Conservation (phyloP, 257 asterid species). For the Scutellaria barbata region DNA sequence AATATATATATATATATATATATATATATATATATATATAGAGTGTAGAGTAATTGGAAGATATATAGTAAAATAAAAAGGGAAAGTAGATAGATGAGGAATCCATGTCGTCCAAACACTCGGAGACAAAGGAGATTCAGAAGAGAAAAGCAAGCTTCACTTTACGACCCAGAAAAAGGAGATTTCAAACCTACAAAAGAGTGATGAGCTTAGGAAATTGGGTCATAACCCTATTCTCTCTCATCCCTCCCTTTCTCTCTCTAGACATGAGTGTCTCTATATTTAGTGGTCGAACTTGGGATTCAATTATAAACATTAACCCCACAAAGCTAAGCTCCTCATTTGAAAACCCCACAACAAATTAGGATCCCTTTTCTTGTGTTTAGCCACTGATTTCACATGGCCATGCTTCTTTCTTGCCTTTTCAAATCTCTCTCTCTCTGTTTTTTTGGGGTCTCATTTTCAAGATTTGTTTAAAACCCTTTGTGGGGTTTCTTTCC, state of each 20-base stretch:
- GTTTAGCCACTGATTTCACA: constrained; percentile 34
- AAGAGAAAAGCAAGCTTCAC: constrained; percentile 71
- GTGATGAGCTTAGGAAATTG: constrained; percentile 58
- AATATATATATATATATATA: no score
- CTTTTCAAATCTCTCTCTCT: constrained; percentile 24
- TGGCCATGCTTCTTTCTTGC: constrained; percentile 48
- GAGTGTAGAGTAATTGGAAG: no score
- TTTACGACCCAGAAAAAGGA: constrained; percentile 82
- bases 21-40: no score
- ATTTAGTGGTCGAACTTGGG: constrained; percentile 53
- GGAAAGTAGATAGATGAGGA: constrained; percentile 51
- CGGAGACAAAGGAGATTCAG: constrained; percentile 82
- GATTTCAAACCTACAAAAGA: constrained; percentile 57
- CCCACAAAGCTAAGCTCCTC: constrained; percentile 46
- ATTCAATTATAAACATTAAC: constrained; percentile 36
- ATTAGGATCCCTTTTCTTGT: constrained; percentile 37
- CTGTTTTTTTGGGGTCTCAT: background rate
- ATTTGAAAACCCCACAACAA: constrained; percentile 39
- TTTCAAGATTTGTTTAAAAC: constrained; percentile 21
- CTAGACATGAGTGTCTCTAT: constrained; percentile 45
- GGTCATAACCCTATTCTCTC: constrained; percentile 42
- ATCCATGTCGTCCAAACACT: constrained; percentile 96
- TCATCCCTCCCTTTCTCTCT: constrained; percentile 14
- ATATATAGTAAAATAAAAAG: constrained; percentile 15
- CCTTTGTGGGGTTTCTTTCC: constrained; percentile 40